phyloP scores from a whole-genome alignment of 192 early-diverging fungal species.

The Entomortierella parvispora region DNA sequence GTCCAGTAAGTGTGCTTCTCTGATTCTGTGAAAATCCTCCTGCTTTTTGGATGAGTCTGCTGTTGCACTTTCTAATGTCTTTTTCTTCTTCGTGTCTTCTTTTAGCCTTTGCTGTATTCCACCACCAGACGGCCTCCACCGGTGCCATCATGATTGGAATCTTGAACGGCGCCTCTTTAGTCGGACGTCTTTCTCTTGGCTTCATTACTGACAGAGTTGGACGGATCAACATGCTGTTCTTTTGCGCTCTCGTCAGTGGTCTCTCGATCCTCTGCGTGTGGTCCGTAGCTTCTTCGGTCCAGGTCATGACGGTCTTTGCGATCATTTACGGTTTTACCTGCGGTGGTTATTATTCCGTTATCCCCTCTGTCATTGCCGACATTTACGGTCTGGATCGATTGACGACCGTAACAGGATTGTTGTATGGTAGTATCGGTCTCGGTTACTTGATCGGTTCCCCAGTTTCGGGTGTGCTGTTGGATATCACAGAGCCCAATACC shows the following conservation, averaged over 20 bases:
- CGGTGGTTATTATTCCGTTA: constrained; percentile 43
- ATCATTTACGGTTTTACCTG: constrained; percentile 52
- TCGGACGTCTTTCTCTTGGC: constrained; percentile 42
- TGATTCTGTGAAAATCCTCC: neutral
- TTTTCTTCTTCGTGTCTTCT: neutral
- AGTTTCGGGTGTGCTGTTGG: constrained; percentile 36
- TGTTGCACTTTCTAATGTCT: neutral
- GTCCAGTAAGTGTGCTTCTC: constrained; percentile 22
- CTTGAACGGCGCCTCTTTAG: constrained; percentile 49
- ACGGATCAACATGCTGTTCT: constrained; percentile 52
- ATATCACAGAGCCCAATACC: constrained; percentile 42
- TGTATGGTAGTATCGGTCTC: constrained; percentile 46
- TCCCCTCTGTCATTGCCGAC: constrained; percentile 47
- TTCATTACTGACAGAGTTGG: constrained; percentile 52
- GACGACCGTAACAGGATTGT: constrained; percentile 40
- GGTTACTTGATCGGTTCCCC: constrained; percentile 48
- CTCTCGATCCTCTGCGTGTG: constrained; percentile 48
- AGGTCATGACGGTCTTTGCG: constrained; percentile 29
- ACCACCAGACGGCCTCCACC: constrained; percentile 42
- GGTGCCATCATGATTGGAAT: constrained; percentile 52
- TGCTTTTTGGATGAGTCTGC: neutral
- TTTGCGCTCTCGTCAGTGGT: constrained; percentile 48
- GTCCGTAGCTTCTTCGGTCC: constrained; percentile 31
- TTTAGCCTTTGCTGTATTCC: constrained; percentile 48
- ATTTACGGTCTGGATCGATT: constrained; percentile 48